Percentiles rank a stretch among this genome's conserved stretches.
These are phyloP conservation scores for Syzygium oleosum DNA, from an alignment of 345 rosid species.

Conservation along the genomic window DNA sequence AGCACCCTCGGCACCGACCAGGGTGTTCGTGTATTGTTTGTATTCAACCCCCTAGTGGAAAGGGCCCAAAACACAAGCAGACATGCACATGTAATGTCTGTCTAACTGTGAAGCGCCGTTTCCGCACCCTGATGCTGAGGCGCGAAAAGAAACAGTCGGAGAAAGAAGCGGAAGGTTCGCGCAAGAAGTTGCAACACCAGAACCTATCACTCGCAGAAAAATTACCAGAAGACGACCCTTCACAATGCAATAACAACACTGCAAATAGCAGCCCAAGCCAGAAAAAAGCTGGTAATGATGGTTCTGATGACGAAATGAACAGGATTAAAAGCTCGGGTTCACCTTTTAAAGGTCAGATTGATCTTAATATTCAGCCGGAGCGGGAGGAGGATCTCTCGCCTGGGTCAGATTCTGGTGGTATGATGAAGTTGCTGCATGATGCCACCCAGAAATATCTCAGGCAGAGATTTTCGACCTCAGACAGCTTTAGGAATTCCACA, in stretches of 20 bases:
- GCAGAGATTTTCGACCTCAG: conserved; percentile 22
- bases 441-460: conserved; percentile 20
- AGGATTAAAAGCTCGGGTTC: conserved; percentile 34
- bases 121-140: conserved; percentile 50
- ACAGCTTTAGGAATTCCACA: conserved; percentile 6
- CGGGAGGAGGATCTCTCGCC: conserved; percentile 71
- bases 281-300: conserved; percentile 26
- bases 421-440: conserved; percentile 35
- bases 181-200: conserved; percentile 29
- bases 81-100: conserved; percentile 78
- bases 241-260: conserved; percentile 24
- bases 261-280: conserved; percentile 36
- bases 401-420: conserved; percentile 33
- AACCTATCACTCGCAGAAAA: conserved; percentile 24
- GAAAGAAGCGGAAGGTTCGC: conserved; percentile 42
- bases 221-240: conserved; percentile 27
- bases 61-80: conserved; percentile 77
- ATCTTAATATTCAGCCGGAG: conserved; percentile 91
- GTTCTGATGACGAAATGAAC: conserved; percentile 37
- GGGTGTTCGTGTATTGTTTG: conserved; percentile 96
- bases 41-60: conserved; percentile 91
- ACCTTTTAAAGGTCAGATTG: conserved; percentile 68
- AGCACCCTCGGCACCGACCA: conserved; percentile 86
- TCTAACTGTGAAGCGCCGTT: conserved; percentile 68
- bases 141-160: conserved; percentile 65